A percentile compares a stretch with the other conserved stretches of the same genome.
phyloP scores from a whole-genome alignment of 1,139 yeast genomes.

The Geotrichum carabidarum region DNA sequence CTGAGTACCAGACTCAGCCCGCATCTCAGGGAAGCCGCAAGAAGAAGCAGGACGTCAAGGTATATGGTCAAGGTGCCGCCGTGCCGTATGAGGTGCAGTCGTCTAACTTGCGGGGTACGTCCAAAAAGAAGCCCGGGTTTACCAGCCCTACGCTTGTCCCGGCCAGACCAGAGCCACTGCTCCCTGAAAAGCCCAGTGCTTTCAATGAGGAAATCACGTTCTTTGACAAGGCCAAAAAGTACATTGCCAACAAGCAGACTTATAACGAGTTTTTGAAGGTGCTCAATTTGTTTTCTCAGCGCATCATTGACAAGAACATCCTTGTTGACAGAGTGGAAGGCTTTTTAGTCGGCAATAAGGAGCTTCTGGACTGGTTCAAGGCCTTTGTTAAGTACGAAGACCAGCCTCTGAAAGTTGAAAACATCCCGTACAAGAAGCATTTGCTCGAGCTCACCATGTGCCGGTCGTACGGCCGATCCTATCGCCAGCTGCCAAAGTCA shows the following conservation, averaged over 20 bases:
- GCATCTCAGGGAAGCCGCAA: constrained; percentile 15
- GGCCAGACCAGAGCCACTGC: constrained; percentile 76
- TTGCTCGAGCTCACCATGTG: constrained; percentile 83
- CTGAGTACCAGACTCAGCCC: neutral
- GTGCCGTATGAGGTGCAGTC: constrained; percentile 35
- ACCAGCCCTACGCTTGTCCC: constrained; percentile 70
- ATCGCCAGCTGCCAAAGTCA: constrained; percentile 85
- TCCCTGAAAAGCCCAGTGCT: constrained; percentile 37
- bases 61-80: neutral
- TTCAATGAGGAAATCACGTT: constrained; percentile 80
- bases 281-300: constrained; percentile 80
- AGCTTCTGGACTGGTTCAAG: constrained; percentile 85
- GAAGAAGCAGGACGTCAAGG: constrained; percentile 20
- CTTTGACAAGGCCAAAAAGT: constrained; percentile 88
- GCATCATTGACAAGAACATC: constrained; percentile 75
- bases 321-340: constrained; percentile 80
- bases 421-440: constrained; percentile 82
- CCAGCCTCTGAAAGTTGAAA: constrained; percentile 61
- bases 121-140: constrained; percentile 9
- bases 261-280: constrained; percentile 88
- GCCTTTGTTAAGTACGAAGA: constrained; percentile 80
- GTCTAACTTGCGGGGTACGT: constrained; percentile 37
- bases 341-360: constrained; percentile 75
- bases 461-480: constrained; percentile 78
- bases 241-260: constrained; percentile 81